Evolutionary conservation across 2,329 filamentous ascomycete species (phyloP), one percentile per base, ranked within the genome.

Genomic region (Colletotrichum sidae): DNA sequence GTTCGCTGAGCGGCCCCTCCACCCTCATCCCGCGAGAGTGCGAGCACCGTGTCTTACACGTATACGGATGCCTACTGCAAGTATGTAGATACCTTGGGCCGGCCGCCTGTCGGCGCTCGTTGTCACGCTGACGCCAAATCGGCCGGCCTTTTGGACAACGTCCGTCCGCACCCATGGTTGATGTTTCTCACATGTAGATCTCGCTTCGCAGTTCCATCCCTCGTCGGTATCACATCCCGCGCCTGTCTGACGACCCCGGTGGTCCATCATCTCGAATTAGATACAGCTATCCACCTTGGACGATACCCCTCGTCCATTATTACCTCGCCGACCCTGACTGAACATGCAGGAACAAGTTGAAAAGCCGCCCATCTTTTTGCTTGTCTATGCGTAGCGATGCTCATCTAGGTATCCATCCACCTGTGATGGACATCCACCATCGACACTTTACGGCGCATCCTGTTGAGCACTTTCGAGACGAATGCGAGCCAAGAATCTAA

Each of bases 231-330:
- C 25, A 25, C 25, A 25, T 66, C 53, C 59, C 59, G 47, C 58
- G 42, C 37, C 37, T 56, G 46, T 53, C 47, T 49, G 52, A 44
- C 52, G 46, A 65, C 53, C 58, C 58, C 58, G 42, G 63, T 62
- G 58, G 52, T 59, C 52, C 63, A 57, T 65, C 63, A 63, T 57
- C 58, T 63, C 33, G 58, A 65, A 56, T 65, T 65, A 65, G 63
- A 65, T 50, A 58, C 63, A 49, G 25, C 42, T 11, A 39, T 44
- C 58, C 58, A 53, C 58, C 33, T 11, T 39, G 13, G 51, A 35
- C 47, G 47, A 62, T 53, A 62, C 52, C 62, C 62, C 52, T 39
- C 62, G 46, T 44, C 37, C 52, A 62, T 38, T 38, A 49, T 53
- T 34, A 10, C 47, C 41, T 37, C 17, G 13, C 42, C 45, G 33